Conservation (phyloP, 2,329 filamentous ascomycete genomes). For the Aspergillus pseudoviridinutans region DNA sequence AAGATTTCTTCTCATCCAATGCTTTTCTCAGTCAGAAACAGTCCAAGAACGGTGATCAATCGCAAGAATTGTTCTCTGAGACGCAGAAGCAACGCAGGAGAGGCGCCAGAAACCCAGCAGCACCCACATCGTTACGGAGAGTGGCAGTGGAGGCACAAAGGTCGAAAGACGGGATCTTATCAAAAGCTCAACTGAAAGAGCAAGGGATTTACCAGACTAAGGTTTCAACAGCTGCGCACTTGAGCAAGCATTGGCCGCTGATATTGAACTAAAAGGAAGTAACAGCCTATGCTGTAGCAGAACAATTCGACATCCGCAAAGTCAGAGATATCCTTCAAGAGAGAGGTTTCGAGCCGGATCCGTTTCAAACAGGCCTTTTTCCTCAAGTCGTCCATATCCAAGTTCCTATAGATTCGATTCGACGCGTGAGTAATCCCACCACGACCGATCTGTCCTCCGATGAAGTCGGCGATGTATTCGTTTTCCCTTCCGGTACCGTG, state of each 20-base stretch:
- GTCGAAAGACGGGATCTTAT: slow-evolving; percentile 51
- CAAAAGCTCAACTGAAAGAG: slow-evolving; percentile 39
- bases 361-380: slow-evolving; percentile 57
- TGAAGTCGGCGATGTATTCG: slow-evolving; percentile 77
- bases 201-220: slow-evolving; percentile 36
- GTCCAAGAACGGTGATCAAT: slow-evolving; percentile 12
- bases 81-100: slow-evolving; percentile 45
- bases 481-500: slow-evolving; percentile 91
- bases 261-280: slow-evolving; percentile 41
- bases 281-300: slow-evolving; percentile 65
- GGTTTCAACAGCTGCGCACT: slow-evolving; percentile 17
- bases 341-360: slow-evolving; percentile 61
- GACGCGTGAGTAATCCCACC: slow-evolving; percentile 40
- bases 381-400: slow-evolving; percentile 63
- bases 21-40: slow-evolving; percentile 47
- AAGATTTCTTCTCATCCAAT: slow-evolving; percentile 65
- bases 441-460: slow-evolving; percentile 37
- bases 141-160: slow-evolving; percentile 82
- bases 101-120: slow-evolving; percentile 46
- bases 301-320: slow-evolving; percentile 59
- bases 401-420: slow-evolving; percentile 45
- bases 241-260: slow-evolving; percentile 9
- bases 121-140: slow-evolving; percentile 73
- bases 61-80: slow-evolving; percentile 14
- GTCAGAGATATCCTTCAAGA: slow-evolving; percentile 55